Evolutionary conservation across 345 rosid species (phyloP), one percentile per base, ranked within the genome.

Genomic region (Citrus glauca): DNA sequence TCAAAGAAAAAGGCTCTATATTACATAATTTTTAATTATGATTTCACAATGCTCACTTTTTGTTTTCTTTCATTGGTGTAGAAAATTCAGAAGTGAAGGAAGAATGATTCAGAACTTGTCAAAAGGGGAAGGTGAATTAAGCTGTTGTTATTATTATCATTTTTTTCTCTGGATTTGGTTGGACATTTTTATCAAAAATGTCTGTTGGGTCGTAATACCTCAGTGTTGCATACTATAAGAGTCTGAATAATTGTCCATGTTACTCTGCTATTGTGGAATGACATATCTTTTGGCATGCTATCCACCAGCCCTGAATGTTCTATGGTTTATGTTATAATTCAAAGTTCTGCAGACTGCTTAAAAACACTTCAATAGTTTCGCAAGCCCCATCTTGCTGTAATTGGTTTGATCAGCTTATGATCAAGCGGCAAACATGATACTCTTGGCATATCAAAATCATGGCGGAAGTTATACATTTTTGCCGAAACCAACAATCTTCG

Each of bases 201-300:
- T 6, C 11, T 32, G 16, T 27, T 50, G 74, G n/a, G 37, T 28
- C 30, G 11, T 28, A 28, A 11, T 13, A 13, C 4, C 62, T 45
- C 14, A 48, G n/a, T 30, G 16, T 45, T 74, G 40, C 7, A 2
- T 61, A 20, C 61, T 64, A 28, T 24, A 55, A 22, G 50, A 13
- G 50, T 50, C 32, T 48, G 32, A 75, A 75, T 75, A 64, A 48
- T 48, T 75, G 14, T 75, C 50, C 32, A 24, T 72, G 63, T 55
- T 19, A 62, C 37, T 27, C 60, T 74, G 63, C 16, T 30, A 38
- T 22, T 60, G 37, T 25, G 16, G 24, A 62, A 28, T 48, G 30
- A 17, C 32, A 3, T 13, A 25, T 30, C 30, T 48, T 63, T 69
- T 30, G 56, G 37, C 19, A 11, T 57, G 48, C 13, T 0, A 4